phyloP scores from a whole-genome alignment of 1,284 basidiomycete genomes.

The Naganishia liquefaciens region DNA sequence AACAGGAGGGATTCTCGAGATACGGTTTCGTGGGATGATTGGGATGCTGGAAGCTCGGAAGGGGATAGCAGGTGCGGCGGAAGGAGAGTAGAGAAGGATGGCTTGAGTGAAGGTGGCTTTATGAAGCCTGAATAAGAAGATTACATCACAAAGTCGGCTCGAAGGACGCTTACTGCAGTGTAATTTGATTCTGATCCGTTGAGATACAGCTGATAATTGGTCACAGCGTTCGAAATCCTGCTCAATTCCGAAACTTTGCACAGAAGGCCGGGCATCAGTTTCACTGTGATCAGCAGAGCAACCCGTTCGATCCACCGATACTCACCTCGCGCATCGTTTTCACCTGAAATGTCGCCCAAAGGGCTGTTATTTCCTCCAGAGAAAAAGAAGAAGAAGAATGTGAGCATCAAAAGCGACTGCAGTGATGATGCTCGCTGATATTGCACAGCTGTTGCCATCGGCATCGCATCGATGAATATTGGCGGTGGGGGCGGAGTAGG shows the following conservation, averaged over 20 bases:
- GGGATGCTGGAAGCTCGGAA: constrained; percentile 32
- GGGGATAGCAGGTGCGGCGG: constrained; percentile 39
- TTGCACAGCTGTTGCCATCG: constrained; percentile 17
- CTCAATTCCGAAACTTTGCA: constrained; percentile 19
- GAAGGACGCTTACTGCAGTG: constrained; percentile 22
- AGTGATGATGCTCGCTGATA: constrained; percentile 39
- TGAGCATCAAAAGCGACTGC: constrained; percentile 49
- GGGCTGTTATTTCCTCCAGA: constrained; percentile 41
- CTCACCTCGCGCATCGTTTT: constrained; percentile 17
- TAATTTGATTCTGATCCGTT: constrained; percentile 33
- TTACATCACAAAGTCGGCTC: background rate
- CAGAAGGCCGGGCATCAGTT: background rate
- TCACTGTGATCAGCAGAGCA: background rate
- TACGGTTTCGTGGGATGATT: background rate
- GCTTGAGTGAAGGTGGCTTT: constrained; percentile 39
- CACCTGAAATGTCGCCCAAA: constrained; percentile 9
- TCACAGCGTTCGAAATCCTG: constrained; percentile 21
- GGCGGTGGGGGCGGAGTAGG: constrained; percentile 11
- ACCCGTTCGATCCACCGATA: background rate
- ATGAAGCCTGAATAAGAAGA: background rate
- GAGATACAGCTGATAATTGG: constrained; percentile 25
- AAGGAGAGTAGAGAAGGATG: constrained; percentile 39
- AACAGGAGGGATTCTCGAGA: constrained; percentile 37
- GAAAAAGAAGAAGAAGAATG: constrained; percentile 54
- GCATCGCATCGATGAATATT: constrained; percentile 24